A percentile compares a stretch with the other conserved stretches of the same genome.
These are phyloP conservation scores for Magnusiomyces clavatus DNA, from an alignment of 1,139 yeast genomes.

Conservation along the genomic window DNA sequence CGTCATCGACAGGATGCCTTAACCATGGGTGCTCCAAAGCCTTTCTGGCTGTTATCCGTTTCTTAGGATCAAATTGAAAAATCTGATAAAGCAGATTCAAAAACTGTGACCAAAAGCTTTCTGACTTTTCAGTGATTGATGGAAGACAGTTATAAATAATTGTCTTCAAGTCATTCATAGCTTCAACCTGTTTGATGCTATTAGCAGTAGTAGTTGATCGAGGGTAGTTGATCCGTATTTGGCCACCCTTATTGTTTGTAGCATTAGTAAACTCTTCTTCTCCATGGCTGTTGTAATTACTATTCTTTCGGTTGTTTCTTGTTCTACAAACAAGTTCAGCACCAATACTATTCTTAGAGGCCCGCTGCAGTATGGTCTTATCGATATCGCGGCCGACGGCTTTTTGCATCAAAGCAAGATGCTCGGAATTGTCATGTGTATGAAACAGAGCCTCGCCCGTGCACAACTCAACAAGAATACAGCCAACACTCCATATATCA, in stretches of 20 bases:
- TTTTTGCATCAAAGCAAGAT: slow-evolving; percentile 89
- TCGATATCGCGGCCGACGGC: slow-evolving; percentile 39
- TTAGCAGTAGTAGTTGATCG: slow-evolving; percentile 37
- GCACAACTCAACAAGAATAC: slow-evolving; percentile 82
- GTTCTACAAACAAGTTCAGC: slow-evolving; percentile 14
- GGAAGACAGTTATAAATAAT: slow-evolving; percentile 21
- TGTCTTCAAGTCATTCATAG: slow-evolving; percentile 45
- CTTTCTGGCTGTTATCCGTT: slow-evolving; percentile 67
- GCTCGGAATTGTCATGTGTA: slow-evolving; percentile 91
- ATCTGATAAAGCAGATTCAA: slow-evolving; percentile 59
- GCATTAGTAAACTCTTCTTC: no score
- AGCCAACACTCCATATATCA: slow-evolving; percentile 95
- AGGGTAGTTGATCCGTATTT: slow-evolving; percentile 30
- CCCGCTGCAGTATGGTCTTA: slow-evolving; percentile 24
- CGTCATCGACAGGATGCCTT: no score
- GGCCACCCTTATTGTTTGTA: slow-evolving; percentile 14
- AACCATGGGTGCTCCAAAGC: slow-evolving; percentile 67
- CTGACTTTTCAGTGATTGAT: slow-evolving; percentile 16
- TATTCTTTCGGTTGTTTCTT: no score
- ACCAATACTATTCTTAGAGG: slow-evolving; percentile 23
- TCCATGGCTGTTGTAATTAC: slow-evolving; percentile 11
- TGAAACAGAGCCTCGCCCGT: slow-evolving; percentile 95
- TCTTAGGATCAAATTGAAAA: slow-evolving; percentile 70
- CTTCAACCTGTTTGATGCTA: slow-evolving; percentile 41
- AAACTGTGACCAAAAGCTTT: slow-evolving; percentile 39